Percentiles rank a stretch among this genome's conserved stretches.
Evolutionary conservation across 768 basidiomycete genomes (phyloP).

Genomic region (Termitomyces sp.): DNA sequence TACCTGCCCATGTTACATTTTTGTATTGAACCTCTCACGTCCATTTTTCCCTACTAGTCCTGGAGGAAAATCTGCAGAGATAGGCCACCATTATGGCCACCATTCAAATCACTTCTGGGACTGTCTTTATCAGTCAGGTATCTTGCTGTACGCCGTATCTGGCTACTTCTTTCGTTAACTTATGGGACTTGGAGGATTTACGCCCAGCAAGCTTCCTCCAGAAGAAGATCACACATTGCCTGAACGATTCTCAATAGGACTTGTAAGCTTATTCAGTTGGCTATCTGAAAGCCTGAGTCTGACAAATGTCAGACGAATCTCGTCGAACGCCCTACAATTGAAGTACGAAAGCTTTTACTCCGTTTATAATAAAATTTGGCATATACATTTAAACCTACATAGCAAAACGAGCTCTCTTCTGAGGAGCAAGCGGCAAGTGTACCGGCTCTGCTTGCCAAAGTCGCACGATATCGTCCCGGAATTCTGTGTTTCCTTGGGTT

Average conservation of each 20-base stretch:
- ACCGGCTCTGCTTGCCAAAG: conserved; percentile 55
- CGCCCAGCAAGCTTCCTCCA: conserved; percentile 45
- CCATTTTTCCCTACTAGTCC: conserved; percentile 39
- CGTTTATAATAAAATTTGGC: neutral
- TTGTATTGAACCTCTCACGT: neutral
- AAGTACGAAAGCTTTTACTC: conserved; percentile 20
- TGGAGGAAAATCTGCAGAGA: conserved; percentile 60
- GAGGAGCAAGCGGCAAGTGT: conserved; percentile 54
- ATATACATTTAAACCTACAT: too few species aligned
- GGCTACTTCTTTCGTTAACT: neutral
- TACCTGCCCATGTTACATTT: conserved; percentile 20
- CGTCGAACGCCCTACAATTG: conserved; percentile 62
- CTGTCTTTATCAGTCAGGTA: conserved; percentile 66
- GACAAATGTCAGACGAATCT: conserved; percentile 60
- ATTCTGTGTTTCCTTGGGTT: conserved; percentile 81
- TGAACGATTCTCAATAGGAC: conserved; percentile 53
- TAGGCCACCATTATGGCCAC: conserved; percentile 78
- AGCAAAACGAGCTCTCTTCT: conserved; percentile 55
- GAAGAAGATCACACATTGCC: conserved; percentile 62
- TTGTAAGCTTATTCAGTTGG: conserved; percentile 43
- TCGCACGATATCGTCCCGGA: conserved; percentile 51
- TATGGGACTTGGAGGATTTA: conserved; percentile 45
- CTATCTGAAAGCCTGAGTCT: neutral
- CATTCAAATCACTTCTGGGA: conserved; percentile 83
- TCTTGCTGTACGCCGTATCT: neutral